A percentile compares a stretch with the other conserved stretches of the same genome.
phyloP scores from a whole-genome alignment of 345 rosid genomes.

The Eucalyptus microcorys region DNA sequence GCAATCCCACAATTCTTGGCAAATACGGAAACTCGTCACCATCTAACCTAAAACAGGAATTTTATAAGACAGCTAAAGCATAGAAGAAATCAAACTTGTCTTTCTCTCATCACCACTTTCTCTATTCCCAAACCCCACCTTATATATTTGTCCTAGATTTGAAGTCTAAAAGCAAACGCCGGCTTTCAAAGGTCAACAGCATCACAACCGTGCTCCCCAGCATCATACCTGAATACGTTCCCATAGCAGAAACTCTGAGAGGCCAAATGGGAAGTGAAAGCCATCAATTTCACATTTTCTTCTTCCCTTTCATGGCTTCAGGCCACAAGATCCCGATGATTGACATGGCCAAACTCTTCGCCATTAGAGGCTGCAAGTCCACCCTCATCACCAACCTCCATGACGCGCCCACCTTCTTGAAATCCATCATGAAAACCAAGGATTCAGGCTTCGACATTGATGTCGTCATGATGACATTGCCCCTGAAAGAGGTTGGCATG shows the following conservation, averaged over 20 bases:
- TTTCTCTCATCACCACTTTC: too few relatives aligned
- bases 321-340: slow-evolving; percentile 21
- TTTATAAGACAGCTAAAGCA: too few relatives aligned
- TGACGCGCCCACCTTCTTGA: not conserved
- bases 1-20: too few relatives aligned
- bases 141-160: too few relatives aligned
- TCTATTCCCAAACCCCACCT: too few relatives aligned
- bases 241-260: not conserved
- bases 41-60: too few relatives aligned
- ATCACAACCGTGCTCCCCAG: too few relatives aligned
- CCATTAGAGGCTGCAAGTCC: not conserved
- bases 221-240: not conserved
- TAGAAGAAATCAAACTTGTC: too few relatives aligned
- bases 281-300: not conserved
- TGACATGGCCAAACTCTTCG: slow-evolving; percentile 30
- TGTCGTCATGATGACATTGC: not conserved
- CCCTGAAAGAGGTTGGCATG: slow-evolving; percentile 6
- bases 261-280: not conserved
- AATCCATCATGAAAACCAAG: not conserved
- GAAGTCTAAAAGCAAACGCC: too few relatives aligned
- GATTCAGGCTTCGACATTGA: slow-evolving; percentile 1
- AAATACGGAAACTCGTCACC: too few relatives aligned
- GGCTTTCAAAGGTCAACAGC: too few relatives aligned
- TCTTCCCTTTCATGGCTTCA: slow-evolving; percentile 19
- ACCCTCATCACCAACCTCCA: slow-evolving; percentile 5